These are phyloP conservation scores for Drosera spatulata DNA, from an alignment of 179 eudicot genomes.

Conservation along the genomic window DNA sequence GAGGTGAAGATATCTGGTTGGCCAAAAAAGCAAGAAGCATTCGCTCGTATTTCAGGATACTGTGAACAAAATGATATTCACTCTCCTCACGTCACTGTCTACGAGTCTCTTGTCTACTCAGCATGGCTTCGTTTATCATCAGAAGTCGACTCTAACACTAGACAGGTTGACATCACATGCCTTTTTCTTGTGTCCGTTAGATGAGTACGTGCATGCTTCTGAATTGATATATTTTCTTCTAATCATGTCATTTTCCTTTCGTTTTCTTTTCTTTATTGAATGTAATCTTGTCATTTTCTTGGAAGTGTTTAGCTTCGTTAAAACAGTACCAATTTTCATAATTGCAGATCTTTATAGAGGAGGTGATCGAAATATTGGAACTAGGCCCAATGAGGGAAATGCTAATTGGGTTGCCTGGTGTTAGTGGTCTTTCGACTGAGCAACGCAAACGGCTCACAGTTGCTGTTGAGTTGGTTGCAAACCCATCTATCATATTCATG, in stretches of 20 bases:
- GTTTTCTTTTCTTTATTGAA: too few species aligned
- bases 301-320: too few species aligned
- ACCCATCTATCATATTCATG: slow-evolving; percentile 22
- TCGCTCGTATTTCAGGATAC: slow-evolving; percentile 47
- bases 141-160: slow-evolving; percentile 23
- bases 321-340: neutral
- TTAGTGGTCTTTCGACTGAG: slow-evolving; percentile 11
- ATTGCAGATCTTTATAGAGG: slow-evolving; percentile 21
- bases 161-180: slow-evolving; percentile 26
- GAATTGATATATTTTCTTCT: too few species aligned
- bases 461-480: slow-evolving; percentile 14
- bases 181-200: too few species aligned
- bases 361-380: slow-evolving; percentile 47
- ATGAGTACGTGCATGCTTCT: too few species aligned
- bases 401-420: slow-evolving; percentile 12
- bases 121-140: slow-evolving; percentile 47
- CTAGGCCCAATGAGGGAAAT: slow-evolving; percentile 14
- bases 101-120: slow-evolving; percentile 45
- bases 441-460: slow-evolving; percentile 19
- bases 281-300: too few species aligned
- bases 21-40: slow-evolving; percentile 39
- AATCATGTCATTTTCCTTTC: too few species aligned
- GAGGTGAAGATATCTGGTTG: slow-evolving; percentile 37
- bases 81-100: slow-evolving; percentile 39
- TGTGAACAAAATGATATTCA: slow-evolving; percentile 52